A percentile compares a stretch with the other conserved stretches of the same genome.
Conservation (phyloP, 805 yeast species). For the Starmerella bombicola region DNA sequence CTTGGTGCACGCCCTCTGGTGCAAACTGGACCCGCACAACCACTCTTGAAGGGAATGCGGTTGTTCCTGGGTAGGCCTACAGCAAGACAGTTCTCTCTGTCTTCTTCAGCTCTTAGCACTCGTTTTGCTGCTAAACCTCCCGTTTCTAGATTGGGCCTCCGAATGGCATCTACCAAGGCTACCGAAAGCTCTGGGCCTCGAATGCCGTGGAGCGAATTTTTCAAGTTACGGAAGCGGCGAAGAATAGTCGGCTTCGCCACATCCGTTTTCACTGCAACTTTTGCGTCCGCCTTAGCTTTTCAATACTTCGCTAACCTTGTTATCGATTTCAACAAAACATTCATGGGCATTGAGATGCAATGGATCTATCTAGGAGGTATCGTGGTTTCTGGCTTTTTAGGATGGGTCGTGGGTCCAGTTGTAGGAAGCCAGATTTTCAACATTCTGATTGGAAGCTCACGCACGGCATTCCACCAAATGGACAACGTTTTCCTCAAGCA, state of each 20-base stretch:
- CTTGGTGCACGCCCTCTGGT: background rate
- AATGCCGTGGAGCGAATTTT: constrained; percentile 63
- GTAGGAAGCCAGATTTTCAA: constrained; percentile 63
- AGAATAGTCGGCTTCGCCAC: constrained; percentile 55
- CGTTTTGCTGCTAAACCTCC: background rate
- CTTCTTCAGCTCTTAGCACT: background rate
- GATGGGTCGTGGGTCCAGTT: constrained; percentile 72
- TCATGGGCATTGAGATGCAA: constrained; percentile 83
- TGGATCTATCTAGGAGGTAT: constrained; percentile 67
- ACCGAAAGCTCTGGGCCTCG: background rate
- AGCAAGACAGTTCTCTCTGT: background rate
- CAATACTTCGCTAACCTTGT: constrained; percentile 65
- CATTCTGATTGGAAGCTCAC: constrained; percentile 22
- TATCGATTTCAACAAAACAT: constrained; percentile 73
- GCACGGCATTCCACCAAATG: constrained; percentile 33
- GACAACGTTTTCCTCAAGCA: constrained; percentile 65
- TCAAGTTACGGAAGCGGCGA: constrained; percentile 61
- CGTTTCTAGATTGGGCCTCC: background rate
- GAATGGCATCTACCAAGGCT: background rate
- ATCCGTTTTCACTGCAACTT: constrained; percentile 53
- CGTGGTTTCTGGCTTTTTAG: constrained; percentile 57
- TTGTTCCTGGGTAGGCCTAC: background rate
- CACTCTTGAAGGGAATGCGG: background rate
- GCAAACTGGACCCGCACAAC: background rate
- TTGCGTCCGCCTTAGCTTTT: constrained; percentile 60